Conservation (phyloP, 495 filamentous ascomycete genomes). For the Penicillium crystallinum region DNA sequence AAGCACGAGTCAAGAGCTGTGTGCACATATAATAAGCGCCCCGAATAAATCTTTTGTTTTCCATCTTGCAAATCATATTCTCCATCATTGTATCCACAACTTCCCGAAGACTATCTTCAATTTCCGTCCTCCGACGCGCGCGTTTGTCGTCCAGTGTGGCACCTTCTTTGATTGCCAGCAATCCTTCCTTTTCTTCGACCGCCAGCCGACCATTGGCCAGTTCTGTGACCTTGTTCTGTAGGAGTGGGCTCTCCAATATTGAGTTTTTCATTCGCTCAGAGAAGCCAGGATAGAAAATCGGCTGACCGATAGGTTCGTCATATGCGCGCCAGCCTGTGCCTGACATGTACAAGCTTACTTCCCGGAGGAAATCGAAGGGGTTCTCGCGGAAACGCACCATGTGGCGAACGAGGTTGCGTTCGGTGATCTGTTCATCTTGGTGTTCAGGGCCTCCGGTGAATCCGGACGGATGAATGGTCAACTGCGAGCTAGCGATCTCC, state of each 20-base stretch:
- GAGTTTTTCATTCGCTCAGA: conserved; percentile 77
- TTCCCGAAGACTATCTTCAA: conserved; percentile 61
- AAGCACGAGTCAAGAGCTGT: conserved; percentile 84
- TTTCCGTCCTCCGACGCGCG: conserved; percentile 51
- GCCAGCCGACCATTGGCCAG: conserved; percentile 67
- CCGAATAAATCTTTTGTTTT: conserved; percentile 88
- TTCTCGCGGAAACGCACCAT: conserved; percentile 75
- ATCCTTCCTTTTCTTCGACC: conserved; percentile 70
- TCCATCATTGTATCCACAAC: conserved; percentile 81
- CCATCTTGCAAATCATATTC: conserved; percentile 98
- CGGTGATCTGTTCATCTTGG: conserved; percentile 45
- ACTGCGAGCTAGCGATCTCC: conserved; percentile 71
- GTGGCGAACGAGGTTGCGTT: conserved; percentile 71
- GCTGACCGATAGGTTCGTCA: conserved; percentile 83
- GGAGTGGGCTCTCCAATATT: conserved; percentile 67
- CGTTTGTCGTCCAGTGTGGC: conserved; percentile 43
- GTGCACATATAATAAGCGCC: conserved; percentile 85
- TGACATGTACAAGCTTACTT: conserved; percentile 83
- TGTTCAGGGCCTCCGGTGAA: conserved; percentile 43
- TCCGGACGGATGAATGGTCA: conserved; percentile 76
- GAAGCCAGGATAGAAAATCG: conserved; percentile 89
- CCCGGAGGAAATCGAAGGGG: conserved; percentile 78
- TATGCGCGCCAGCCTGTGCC: conserved; percentile 93
- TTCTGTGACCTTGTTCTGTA: conserved; percentile 68
- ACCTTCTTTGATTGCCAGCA: conserved; percentile 48